A percentile compares a stretch with the other conserved stretches of the same genome.
phyloP scores from a whole-genome alignment of 2,329 filamentous ascomycete species.

The Cephalotrichum gorgonifer region DNA sequence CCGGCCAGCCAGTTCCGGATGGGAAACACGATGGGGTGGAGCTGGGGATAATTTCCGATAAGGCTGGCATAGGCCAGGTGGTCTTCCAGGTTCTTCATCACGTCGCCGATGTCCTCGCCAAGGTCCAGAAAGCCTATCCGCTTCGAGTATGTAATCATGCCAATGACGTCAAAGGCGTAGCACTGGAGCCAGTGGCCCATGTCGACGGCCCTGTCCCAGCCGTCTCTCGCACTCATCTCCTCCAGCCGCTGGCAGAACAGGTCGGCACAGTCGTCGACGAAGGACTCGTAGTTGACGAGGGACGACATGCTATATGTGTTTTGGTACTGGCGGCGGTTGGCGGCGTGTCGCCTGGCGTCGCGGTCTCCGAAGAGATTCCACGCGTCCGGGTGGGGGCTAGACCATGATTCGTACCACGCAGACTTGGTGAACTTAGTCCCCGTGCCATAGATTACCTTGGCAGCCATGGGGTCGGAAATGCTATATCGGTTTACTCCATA shows the following conservation, averaged over 20 bases:
- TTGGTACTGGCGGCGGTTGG: slow-evolving; percentile 16
- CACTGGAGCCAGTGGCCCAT: slow-evolving; percentile 24
- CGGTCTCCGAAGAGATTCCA: slow-evolving; percentile 20
- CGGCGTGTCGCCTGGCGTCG: slow-evolving; percentile 14
- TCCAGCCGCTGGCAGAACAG: slow-evolving; percentile 16
- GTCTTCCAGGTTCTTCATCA: slow-evolving; percentile 16
- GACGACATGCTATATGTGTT: slow-evolving; percentile 21
- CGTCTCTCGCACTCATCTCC: slow-evolving; percentile 12
- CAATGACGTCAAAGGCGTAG: slow-evolving; percentile 29
- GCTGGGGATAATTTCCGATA: slow-evolving; percentile 12
- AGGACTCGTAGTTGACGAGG: slow-evolving; percentile 21
- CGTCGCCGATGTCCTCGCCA: slow-evolving; percentile 19
- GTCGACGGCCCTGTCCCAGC: slow-evolving; percentile 11
- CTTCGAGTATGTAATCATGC: slow-evolving; percentile 21
- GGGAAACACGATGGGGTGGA: slow-evolving; percentile 10
- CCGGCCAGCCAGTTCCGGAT: slow-evolving; percentile 13
- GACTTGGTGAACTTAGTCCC: slow-evolving; percentile 21
- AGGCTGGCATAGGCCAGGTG: slow-evolving; percentile 14
- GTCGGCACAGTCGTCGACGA: slow-evolving; percentile 19
- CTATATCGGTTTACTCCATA: slow-evolving; percentile 37
- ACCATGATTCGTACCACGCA: slow-evolving; percentile 19
- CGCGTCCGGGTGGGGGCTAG: slow-evolving; percentile 6
- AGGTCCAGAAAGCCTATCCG: slow-evolving; percentile 24
- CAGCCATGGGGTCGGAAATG: slow-evolving; percentile 26
- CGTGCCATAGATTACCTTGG: slow-evolving; percentile 23